A percentile compares a stretch with the other conserved stretches of the same genome.
These are phyloP conservation scores for Musa itinerans DNA, from an alignment of 176 grass and related monocot genomes.

Conservation along the genomic window DNA sequence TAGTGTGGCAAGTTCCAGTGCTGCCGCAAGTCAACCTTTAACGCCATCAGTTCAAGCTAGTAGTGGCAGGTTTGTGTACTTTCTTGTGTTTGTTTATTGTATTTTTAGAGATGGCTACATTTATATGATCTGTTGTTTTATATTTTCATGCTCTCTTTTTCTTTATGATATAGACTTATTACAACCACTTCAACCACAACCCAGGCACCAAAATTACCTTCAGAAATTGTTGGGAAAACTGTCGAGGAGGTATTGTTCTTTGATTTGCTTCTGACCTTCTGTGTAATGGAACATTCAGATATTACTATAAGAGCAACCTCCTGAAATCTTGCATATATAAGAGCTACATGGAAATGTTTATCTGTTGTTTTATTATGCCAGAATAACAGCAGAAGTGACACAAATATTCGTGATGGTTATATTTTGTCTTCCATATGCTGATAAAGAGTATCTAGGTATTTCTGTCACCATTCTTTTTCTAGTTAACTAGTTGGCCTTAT, in stretches of 20 bases:
- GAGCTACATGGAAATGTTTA: not conserved
- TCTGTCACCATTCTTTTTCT: not conserved
- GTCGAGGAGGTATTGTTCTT: slow-evolving; percentile 65
- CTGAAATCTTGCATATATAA: not conserved
- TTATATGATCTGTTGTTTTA: slow-evolving; percentile 11
- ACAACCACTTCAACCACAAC: slow-evolving; percentile 32
- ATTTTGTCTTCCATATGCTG: not conserved
- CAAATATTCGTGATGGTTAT: not conserved
- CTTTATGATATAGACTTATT: slow-evolving; percentile 34
- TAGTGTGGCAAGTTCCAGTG: slow-evolving; percentile 33
- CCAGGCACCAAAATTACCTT: slow-evolving; percentile 72
- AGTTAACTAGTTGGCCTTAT: slow-evolving; percentile 14
- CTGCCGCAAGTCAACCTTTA: slow-evolving; percentile 46
- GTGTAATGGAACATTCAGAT: not conserved
- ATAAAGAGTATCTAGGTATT: not conserved
- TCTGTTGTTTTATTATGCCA: not conserved
- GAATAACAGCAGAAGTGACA: not conserved
- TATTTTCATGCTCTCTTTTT: slow-evolving; percentile 8
- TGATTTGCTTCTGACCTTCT: not conserved
- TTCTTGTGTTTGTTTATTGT: not conserved
- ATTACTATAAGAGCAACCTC: not conserved
- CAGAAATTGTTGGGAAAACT: slow-evolving; percentile 89
- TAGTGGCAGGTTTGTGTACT: slow-evolving; percentile 54
- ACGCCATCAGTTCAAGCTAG: slow-evolving; percentile 58
- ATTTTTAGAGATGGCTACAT: not conserved